Evolutionary conservation across 2,329 filamentous ascomycete genomes (phyloP), one percentile per base, ranked within the genome.

Genomic region (Tolypocladium capitatum): DNA sequence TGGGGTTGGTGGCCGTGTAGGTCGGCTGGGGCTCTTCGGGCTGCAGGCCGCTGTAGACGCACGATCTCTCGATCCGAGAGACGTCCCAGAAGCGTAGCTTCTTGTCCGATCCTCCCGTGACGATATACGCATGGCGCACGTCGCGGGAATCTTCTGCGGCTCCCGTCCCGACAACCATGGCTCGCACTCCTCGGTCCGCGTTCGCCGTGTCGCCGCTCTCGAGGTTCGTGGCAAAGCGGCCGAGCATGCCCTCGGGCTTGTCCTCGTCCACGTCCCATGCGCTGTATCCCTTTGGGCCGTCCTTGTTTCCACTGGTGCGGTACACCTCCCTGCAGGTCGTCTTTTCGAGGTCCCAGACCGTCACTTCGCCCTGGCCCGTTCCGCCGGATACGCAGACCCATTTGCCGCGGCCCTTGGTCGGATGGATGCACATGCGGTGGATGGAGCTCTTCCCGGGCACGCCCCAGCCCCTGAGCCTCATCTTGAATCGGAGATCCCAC

Each of bases 1-100:
- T 78, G 0, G 81, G 79, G 52, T 85, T 77, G 16, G 75, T 71
- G 1, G 76, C 70, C 5, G 78, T 75, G 60, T 90, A 97, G 10
- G 77, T 76, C n/a, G 88, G 84, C 60, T 80, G 82, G 32, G 77
- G 70, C 49, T 89, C 83, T 32, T 88, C 83, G 2, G 71, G 66
- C 49, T 80, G 78, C 11, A 89, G 71, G 0, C 91, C 91, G 60
- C 86, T 94, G 53, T 94, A 83, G 14, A 96, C 76, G 48, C 76
- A 73, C 36, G 87, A 95, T 50, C 81, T 78, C 59, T 95, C 88
- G 10, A 87, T 75, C 10, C 82, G 81, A 10, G 80, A 74, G 14
- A 92, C 74, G 60, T 98, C 91, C 92, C 92, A 98, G 67, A 94
- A 97, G 10, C 92, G 81, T 18, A 98, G 77, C 64, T 86, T 92